phyloP scores from a whole-genome alignment of 2,329 filamentous ascomycete genomes.

The Paecilomyces dactylethromorphus region DNA sequence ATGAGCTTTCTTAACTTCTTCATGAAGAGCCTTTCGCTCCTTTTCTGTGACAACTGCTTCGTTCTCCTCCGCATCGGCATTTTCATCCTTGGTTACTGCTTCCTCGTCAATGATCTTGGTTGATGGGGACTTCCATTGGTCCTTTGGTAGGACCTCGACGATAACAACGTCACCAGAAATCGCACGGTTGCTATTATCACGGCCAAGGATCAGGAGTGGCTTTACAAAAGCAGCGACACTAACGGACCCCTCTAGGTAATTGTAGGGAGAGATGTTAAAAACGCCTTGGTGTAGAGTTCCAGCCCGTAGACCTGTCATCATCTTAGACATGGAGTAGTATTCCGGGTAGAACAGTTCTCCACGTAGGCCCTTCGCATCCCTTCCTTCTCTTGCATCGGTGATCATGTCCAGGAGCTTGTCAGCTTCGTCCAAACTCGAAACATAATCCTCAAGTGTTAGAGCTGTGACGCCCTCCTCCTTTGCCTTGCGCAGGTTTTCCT shows the following conservation, averaged over 20 bases:
- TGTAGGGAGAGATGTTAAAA: constrained; percentile 96
- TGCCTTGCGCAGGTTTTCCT: constrained; percentile 77
- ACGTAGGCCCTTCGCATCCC: constrained; percentile 58
- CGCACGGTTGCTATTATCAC: constrained; percentile 93
- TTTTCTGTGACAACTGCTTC: constrained; percentile 78
- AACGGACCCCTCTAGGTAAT: constrained; percentile 91
- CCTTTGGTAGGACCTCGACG: constrained; percentile 83
- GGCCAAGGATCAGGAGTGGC: constrained; percentile 75
- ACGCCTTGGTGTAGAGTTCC: constrained; percentile 88
- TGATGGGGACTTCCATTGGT: constrained; percentile 95
- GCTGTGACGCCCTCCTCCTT: constrained; percentile 65
- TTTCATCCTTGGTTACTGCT: constrained; percentile 83
- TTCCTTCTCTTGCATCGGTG: constrained; percentile 65
- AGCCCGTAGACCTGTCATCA: constrained; percentile 88
- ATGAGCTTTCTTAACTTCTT: constrained; percentile 83
- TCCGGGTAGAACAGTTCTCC: constrained; percentile 77
- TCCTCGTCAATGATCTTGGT: constrained; percentile 96
- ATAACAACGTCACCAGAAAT: constrained; percentile 90
- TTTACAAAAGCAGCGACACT: constrained; percentile 87
- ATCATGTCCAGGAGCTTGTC: constrained; percentile 91
- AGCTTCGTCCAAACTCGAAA: constrained; percentile 74
- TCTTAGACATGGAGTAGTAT: constrained; percentile 79
- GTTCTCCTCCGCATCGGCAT: constrained; percentile 71
- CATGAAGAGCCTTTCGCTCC: constrained; percentile 79
- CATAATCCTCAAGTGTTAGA: constrained; percentile 66